Conservation (phyloP, 371 early-diverging fungal genomes). For the Mortierella sp. region DNA sequence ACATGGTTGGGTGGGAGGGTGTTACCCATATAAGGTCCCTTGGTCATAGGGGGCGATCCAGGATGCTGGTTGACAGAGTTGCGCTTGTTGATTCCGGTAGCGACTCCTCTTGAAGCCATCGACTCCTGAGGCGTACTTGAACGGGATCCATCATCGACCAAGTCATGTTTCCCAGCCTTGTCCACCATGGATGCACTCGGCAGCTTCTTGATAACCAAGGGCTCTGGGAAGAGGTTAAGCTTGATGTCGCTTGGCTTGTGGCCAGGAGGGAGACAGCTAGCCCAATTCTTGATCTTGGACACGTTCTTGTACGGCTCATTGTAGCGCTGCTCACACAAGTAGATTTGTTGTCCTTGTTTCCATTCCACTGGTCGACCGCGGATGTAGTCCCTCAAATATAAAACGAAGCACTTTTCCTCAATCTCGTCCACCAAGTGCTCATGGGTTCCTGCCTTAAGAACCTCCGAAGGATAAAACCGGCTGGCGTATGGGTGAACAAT, state of each 20-base stretch:
- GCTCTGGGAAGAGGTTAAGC: conserved; percentile 39
- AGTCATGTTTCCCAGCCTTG: conserved; percentile 40
- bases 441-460: conserved; percentile 47
- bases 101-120: background rate
- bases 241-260: conserved; percentile 47
- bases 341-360: conserved; percentile 46
- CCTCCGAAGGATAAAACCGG: conserved; percentile 50
- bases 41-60: conserved; percentile 23
- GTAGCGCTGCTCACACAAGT: conserved; percentile 50
- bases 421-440: conserved; percentile 49
- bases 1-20: conserved; percentile 28
- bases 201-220: conserved; percentile 40
- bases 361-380: conserved; percentile 51
- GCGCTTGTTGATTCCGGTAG: conserved; percentile 19
- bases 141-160: conserved; percentile 17
- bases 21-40: conserved; percentile 1
- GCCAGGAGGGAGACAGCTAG: conserved; percentile 38
- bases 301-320: conserved; percentile 39
- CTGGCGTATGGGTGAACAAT: conserved; percentile 51
- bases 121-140: conserved; percentile 39
- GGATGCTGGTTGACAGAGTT: conserved; percentile 33
- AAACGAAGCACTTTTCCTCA: conserved; percentile 37
- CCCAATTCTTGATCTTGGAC: conserved; percentile 58
- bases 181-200: conserved; percentile 52
- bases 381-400: conserved; percentile 39